These are phyloP conservation scores for Maudiozyma humilis DNA, from an alignment of 1,139 yeast genomes.

Conservation along the genomic window DNA sequence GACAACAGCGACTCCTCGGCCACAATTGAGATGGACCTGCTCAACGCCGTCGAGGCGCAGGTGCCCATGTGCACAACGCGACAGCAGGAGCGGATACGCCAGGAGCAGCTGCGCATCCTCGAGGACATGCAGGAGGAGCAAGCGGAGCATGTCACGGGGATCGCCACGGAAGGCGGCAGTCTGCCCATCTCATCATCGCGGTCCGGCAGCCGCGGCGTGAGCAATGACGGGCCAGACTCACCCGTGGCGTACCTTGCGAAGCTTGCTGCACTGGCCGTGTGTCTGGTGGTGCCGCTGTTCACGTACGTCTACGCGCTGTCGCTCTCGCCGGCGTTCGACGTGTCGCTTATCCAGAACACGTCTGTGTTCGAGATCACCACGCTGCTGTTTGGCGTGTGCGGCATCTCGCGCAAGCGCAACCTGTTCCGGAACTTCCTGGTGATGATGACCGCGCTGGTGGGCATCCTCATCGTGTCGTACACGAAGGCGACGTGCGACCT, in stretches of 20 bases:
- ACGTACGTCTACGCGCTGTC: constrained; percentile 22
- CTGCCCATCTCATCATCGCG: no score
- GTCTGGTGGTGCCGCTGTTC: constrained; percentile 17
- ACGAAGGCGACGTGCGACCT: constrained; percentile 25
- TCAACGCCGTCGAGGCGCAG: neutral
- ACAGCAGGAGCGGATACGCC: neutral
- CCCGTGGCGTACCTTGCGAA: constrained; percentile 8
- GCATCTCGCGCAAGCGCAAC: constrained; percentile 16
- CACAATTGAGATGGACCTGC: constrained; percentile 1
- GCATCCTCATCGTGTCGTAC: constrained; percentile 21
- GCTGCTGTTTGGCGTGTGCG: constrained; percentile 22
- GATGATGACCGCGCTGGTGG: constrained; percentile 20
- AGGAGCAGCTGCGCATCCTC: neutral
- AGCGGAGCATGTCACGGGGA: neutral
- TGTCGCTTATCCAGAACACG: constrained; percentile 22
- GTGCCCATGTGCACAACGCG: neutral
- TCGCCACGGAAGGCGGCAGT: neutral
- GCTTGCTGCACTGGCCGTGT: constrained; percentile 17
- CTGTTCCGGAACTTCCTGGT: constrained; percentile 19
- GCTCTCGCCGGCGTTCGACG: constrained; percentile 24
- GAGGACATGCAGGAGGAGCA: neutral
- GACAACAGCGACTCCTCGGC: neutral
- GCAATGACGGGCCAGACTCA: no score
- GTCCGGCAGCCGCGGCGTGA: no score
- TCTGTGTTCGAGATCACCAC: constrained; percentile 23